Evolutionary conservation across 2,329 filamentous ascomycete species (phyloP).

Genomic region (Myriosclerotinia curreyana): DNA sequence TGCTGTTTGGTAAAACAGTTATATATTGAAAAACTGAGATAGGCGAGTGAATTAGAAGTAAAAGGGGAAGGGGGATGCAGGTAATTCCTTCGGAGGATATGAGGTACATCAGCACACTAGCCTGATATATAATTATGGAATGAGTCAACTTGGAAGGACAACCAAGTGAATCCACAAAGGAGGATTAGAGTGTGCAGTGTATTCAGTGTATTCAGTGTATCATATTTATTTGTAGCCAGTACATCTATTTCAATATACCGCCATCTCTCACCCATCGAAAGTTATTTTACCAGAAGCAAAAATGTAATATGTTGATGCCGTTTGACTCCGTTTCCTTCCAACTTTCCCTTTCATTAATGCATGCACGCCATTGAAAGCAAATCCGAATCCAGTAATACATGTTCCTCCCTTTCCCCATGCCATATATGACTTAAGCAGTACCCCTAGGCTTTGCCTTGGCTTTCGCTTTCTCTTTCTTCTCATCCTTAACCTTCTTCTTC

Average conservation of each 20-base stretch:
- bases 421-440: constrained; percentile 27
- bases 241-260: not conserved
- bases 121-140: too few relatives aligned
- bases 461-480: constrained; percentile 93
- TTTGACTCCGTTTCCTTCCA: not conserved
- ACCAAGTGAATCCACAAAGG: too few relatives aligned
- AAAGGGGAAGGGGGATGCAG: too few relatives aligned
- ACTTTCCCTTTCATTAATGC: not conserved
- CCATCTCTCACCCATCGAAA: too few relatives aligned
- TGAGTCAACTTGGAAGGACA: too few relatives aligned
- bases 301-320: not conserved
- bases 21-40: too few relatives aligned
- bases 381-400: not conserved
- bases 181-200: not conserved
- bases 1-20: too few relatives aligned
- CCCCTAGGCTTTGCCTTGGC: constrained; percentile 78
- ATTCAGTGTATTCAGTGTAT: not conserved
- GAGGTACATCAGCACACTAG: too few relatives aligned
- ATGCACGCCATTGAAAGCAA: constrained; percentile 4
- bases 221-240: not conserved
- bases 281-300: not conserved
- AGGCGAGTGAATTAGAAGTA: too few relatives aligned
- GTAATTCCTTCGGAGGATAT: too few relatives aligned
- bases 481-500: constrained; percentile 93
- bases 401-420: not conserved